Base-by-base conservation (phyloP, 768 basidiomycete genomes). In the Gymnopilus dilepis region DNA sequence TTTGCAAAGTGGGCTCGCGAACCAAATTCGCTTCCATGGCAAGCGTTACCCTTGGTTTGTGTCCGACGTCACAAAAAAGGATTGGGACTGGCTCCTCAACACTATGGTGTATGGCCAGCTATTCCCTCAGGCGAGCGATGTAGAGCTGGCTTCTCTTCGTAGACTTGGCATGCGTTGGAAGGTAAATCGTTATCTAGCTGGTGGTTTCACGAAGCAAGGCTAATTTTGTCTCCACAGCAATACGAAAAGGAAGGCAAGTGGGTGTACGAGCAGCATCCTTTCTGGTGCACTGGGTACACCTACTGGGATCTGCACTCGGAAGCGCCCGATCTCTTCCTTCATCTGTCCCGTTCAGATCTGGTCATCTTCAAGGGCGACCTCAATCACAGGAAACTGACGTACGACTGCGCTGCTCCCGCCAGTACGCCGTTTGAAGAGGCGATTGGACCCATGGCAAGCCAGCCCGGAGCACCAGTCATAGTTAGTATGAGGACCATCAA, bases 11-110 rank as follows among this genome's bases (percentile, higher is more conserved):
- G 95, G 95, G 1, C 85, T 94, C 28, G 94, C 93, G 33, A 88
- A 76, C 42, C 83, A 94, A 76, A 82, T 99, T 59, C 86, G 87
- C 64, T 97, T 99, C 86, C 96, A 99, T 73, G 96, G 96, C 51
- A 98, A 97, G 77, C 90, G 94, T 40, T 93, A 92, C 69, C 87
- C 96, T 3, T 97, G 95, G 95, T 96, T 96, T 73, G 93, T 95
- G 31, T 93, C 91, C 12, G 96, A 97, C 72, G 83, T 97, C 51
- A 99, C 95, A 38, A 89, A 84, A 73, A 91, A 92, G 72, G 96
- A 98, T 70, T 98, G 94, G 92, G 84, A 91, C 52, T 98, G 96
- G 96, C 82, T 94, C 53, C 73, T 91, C 60, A 95, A 95, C 72
- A 85, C 85, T 30, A 90, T 92, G 88, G 85, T 89, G n/a, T 92